These are phyloP conservation scores for Aspergillus homomorphus DNA, from an alignment of 495 filamentous ascomycete species.

Conservation along the genomic window DNA sequence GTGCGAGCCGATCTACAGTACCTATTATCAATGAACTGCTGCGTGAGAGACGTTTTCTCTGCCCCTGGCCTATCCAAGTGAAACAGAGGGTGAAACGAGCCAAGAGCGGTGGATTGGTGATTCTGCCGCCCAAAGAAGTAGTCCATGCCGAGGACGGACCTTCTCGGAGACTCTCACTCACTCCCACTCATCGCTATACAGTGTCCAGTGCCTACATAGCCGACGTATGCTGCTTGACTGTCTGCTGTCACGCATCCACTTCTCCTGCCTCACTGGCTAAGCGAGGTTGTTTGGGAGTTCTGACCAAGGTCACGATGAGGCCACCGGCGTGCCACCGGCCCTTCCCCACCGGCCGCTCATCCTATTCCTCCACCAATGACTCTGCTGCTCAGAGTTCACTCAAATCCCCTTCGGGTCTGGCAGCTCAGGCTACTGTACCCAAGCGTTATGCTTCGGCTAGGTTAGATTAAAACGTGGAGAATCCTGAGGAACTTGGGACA, in stretches of 20 bases:
- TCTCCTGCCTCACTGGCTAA: not conserved
- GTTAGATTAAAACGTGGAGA: not conserved
- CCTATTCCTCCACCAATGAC: constrained; percentile 24
- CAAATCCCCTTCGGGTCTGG: not conserved
- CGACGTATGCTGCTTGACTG: not conserved
- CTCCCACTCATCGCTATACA: too few relatives aligned
- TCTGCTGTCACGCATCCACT: not conserved
- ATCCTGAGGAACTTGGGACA: not conserved
- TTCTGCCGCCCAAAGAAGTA: not conserved
- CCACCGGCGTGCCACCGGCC: constrained; percentile 2
- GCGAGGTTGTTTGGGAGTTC: not conserved
- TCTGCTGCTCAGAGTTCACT: not conserved
- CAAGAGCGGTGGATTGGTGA: not conserved
- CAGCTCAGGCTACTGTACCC: not conserved
- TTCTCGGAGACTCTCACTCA: too few relatives aligned
- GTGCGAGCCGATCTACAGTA: not conserved
- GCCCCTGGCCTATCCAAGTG: not conserved
- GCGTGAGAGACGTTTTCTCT: not conserved
- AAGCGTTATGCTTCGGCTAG: not conserved
- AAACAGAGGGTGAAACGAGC: not conserved
- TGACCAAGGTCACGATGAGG: not conserved
- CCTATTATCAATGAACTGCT: not conserved
- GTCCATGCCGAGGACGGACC: not conserved
- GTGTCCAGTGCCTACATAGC: too few relatives aligned
- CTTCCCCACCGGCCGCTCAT: constrained; percentile 4